These are phyloP conservation scores for Phlyctochytrium bullatum DNA, from an alignment of 192 early-diverging fungal genomes.

Conservation along the genomic window DNA sequence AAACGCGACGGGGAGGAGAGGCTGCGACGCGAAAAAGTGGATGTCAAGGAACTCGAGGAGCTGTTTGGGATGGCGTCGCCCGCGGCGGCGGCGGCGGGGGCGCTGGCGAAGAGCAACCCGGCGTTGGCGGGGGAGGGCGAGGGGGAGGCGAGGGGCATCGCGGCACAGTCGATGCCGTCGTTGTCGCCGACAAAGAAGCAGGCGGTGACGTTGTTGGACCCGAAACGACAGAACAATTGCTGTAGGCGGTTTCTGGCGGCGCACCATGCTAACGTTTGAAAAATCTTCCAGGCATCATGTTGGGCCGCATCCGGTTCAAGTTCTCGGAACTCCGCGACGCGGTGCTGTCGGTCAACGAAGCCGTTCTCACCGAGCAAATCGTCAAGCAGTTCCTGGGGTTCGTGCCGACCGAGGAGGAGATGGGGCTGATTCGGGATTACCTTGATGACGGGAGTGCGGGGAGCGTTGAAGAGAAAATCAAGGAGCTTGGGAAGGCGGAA, in stretches of 20 bases:
- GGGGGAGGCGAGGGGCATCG: background rate
- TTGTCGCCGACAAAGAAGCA: conserved; percentile 3
- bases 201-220: conserved; percentile 26
- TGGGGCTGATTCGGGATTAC: conserved; percentile 21
- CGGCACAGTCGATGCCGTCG: background rate
- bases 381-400: conserved; percentile 29
- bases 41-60: conserved; percentile 30
- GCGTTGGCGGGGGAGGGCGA: background rate
- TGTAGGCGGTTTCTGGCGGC: background rate
- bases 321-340: conserved; percentile 35
- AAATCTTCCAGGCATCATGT: conserved; percentile 30
- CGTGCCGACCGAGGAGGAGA: conserved; percentile 38
- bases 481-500: conserved; percentile 42
- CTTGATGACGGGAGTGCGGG: conserved; percentile 33
- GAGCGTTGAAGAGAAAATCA: conserved; percentile 37
- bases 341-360: conserved; percentile 35
- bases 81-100: background rate
- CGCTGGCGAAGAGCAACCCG: background rate
- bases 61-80: conserved; percentile 19
- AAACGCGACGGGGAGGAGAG: conserved; percentile 30
- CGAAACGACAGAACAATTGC: conserved; percentile 36
- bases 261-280: background rate
- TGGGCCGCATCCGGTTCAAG: conserved; percentile 16
- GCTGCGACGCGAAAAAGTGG: conserved; percentile 26
- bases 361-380: conserved; percentile 34